phyloP scores from a whole-genome alignment of 768 basidiomycete species.

The Boletus vermiculosoides region DNA sequence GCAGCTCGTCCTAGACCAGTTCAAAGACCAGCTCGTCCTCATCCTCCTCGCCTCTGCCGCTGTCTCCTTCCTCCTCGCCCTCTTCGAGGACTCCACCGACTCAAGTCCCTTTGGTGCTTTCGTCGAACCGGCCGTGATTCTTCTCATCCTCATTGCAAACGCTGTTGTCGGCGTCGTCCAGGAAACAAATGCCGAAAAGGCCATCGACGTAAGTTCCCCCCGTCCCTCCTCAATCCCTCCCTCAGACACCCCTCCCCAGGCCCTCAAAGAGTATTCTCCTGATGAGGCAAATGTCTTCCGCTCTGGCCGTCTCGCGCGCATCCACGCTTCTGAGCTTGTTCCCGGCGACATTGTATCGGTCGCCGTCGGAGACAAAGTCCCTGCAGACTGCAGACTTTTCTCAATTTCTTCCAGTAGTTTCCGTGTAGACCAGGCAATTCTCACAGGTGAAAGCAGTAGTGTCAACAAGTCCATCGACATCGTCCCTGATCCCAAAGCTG shows the following conservation, averaged over 20 bases:
- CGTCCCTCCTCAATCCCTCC: neutral
- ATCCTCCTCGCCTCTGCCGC: conserved; percentile 93
- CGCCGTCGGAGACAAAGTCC: conserved; percentile 92
- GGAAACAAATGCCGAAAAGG: conserved; percentile 93
- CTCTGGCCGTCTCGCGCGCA: conserved; percentile 60
- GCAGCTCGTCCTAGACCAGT: conserved; percentile 96
- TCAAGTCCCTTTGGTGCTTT: conserved; percentile 77
- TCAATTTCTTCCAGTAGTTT: conserved; percentile 92
- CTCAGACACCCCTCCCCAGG: conserved; percentile 46
- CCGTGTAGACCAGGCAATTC: conserved; percentile 92
- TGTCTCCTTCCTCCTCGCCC: conserved; percentile 88
- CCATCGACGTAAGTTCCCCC: conserved; percentile 80
- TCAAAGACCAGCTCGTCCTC: conserved; percentile 97
- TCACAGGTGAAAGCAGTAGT: conserved; percentile 91
- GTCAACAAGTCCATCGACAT: conserved; percentile 76
- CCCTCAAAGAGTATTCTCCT: conserved; percentile 94
- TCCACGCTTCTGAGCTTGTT: conserved; percentile 87
- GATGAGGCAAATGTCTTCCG: conserved; percentile 93
- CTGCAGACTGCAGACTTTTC: conserved; percentile 89
- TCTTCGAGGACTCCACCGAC: conserved; percentile 76
- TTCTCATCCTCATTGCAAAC: conserved; percentile 94
- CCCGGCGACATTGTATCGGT: conserved; percentile 92
- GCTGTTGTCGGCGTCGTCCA: conserved; percentile 98
- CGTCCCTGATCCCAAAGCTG: conserved; percentile 73
- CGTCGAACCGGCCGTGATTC: conserved; percentile 92